Evolutionary conservation across 2,329 filamentous ascomycete genomes (phyloP), one percentile per base, ranked within the genome.

Genomic region (Helotiales sp.): DNA sequence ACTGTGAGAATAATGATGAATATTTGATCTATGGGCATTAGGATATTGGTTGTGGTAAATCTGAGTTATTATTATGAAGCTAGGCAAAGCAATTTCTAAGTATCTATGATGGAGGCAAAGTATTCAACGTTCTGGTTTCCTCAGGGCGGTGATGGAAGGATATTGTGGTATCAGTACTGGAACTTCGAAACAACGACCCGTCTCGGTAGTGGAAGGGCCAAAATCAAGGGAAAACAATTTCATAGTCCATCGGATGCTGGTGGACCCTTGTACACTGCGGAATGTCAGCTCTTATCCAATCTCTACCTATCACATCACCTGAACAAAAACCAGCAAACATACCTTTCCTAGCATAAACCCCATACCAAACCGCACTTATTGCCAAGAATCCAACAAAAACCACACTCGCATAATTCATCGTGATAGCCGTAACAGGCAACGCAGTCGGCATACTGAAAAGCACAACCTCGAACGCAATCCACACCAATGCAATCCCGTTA

Each of bases 371-470:
- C 0, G 73, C 77, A 17, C 77, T 78, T 15, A 83, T 78, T 25
- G 73, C 73, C 54, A 76, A 76, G 59, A 87, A 85, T 44, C 78
- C 72, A 7, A 80, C 75, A 60, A 86, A 79, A 2, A 86, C 82
- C 0, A 84, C 82, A 40, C 59, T 66, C 0, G 68, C 65, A 63
- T 70, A 69, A 57, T 70, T 88, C 84, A 88, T 87, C 68, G 78
- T 84, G 58, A 75, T 79, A 15, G 77, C 77, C 0, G 81, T 81
- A 2, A 84, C 82, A 1, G 83, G 83, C 5, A 85, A 68, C 0
- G 74, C 78, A 1, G 84, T 83, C 2, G 85, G 85, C 69, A 88
- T 86, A 52, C 86, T 76, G 70, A 88, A 88, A 0, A 88, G 75
- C 2, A 88, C 79, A 0, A 84, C 85, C 1, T 84, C 87, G 19